phyloP scores from a whole-genome alignment of 2,329 filamentous ascomycete species.

The Fusarium clavum region DNA sequence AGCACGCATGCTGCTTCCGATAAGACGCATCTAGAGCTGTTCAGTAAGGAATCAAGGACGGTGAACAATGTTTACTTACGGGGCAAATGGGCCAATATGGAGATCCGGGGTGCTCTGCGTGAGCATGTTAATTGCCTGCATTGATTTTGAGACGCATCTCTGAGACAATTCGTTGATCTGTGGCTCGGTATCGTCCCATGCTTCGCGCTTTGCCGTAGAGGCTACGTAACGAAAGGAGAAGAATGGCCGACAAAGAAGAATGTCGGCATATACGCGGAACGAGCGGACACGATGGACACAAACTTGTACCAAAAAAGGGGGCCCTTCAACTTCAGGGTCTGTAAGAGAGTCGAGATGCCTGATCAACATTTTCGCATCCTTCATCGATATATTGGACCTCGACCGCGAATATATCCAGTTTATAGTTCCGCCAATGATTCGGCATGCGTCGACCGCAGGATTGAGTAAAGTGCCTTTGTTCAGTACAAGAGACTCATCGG shows the following conservation, averaged over 20 bases:
- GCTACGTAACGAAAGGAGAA: conserved; percentile 68
- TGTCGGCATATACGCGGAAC: conserved; percentile 70
- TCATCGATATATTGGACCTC: conserved; percentile 67
- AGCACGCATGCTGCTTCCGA: conserved; percentile 67
- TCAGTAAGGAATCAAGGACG: not conserved
- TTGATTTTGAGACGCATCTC: conserved; percentile 45
- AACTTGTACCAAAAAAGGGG: conserved; percentile 62
- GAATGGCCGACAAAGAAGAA: conserved; percentile 73
- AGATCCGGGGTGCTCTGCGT: conserved; percentile 61
- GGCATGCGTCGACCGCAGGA: conserved; percentile 67
- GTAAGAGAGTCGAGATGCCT: conserved; percentile 55
- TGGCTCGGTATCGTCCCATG: conserved; percentile 11
- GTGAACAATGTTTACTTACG: conserved; percentile 56
- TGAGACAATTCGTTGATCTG: conserved; percentile 61
- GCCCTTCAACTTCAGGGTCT: conserved; percentile 58
- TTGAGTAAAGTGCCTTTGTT: conserved; percentile 56
- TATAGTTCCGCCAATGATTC: conserved; percentile 68
- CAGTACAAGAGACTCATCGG: conserved; percentile 56
- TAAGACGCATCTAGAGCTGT: conserved; percentile 63
- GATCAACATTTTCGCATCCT: conserved; percentile 67
- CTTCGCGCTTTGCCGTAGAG: conserved; percentile 38
- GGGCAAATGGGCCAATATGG: conserved; percentile 65
- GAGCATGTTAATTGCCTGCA: conserved; percentile 60
- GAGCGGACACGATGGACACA: conserved; percentile 73
- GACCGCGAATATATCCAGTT: conserved; percentile 69